Evolutionary conservation across 805 yeast genomes (phyloP), one percentile per base, ranked within the genome.

Genomic region (Grigorovia humatica): DNA sequence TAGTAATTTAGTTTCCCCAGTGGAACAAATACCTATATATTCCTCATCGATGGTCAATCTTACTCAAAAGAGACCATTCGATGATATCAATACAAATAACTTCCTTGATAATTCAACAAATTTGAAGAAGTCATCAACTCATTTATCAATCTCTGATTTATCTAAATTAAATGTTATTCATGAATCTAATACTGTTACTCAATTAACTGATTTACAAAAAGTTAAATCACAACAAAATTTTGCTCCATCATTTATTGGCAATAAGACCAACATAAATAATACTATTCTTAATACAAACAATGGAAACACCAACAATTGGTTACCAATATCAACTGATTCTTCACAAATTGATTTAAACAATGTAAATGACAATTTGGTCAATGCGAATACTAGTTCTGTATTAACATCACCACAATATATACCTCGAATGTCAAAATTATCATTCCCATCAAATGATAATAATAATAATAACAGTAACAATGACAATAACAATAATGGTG

Each of bases 51-150:
- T 32, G 38, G 45, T 43, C 9, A 20, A 23, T 30, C 9, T 44
- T 5, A 29, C 12, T 27, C 49, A 48, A 32, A 48, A 48, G 44
- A 48, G 35, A 42, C 29, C 49, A 18, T 48, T 41, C 29, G 43
- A 35, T 20, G 15, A 46, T 20, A 46, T 48, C 15, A 32, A 15
- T 15, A 2, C 42, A 38, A 38, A 38, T 38, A 38, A 38, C 8
- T 38, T 38, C 13, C 3, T 15, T 5, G 42, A 38, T 38, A 15
- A 8, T 32, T 32, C 38, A 4, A 32, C 38, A 32, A 32, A 32
- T 32, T 32, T 32, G 38, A 32, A 32, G 15, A 32, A 15, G 13
- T 38, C 42, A 38, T 12, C 8, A 2, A 15, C 17, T 9, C 42
- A 38, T 4, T 15, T n/a, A 38, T 38, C 42, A 7, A 38, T 38